phyloP scores from a whole-genome alignment of 192 early-diverging fungal species.

The Gonapodya sp. region DNA sequence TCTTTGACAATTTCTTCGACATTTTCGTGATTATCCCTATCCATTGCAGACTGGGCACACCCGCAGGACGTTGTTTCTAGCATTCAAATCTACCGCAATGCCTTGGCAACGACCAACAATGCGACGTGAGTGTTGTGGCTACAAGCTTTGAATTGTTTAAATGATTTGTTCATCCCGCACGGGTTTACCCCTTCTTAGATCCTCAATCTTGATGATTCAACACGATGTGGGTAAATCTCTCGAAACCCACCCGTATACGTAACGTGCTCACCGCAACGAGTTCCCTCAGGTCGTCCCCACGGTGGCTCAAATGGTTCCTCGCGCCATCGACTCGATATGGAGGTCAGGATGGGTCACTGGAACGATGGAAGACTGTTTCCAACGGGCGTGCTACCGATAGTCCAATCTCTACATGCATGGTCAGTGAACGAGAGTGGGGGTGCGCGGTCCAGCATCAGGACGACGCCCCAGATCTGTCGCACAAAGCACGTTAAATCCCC shows the following conservation, averaged over 20 bases:
- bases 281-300: not conserved
- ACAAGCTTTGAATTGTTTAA: too few relatives aligned
- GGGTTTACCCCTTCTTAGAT: not conserved
- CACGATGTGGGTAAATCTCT: not conserved
- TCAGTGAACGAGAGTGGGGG: not conserved
- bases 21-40: not conserved
- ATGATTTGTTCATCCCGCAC: too few relatives aligned
- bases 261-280: too few relatives aligned
- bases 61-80: not conserved
- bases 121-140: not conserved
- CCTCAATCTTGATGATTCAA: not conserved
- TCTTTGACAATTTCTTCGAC: not conserved
- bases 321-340: slow-evolving; percentile 1
- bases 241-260: not conserved
- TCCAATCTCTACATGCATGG: too few relatives aligned
- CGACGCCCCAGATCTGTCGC: too few relatives aligned
- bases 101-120: not conserved
- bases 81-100: not conserved
- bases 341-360: not conserved
- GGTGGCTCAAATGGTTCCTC: not conserved
- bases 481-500: too few relatives aligned
- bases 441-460: too few relatives aligned
- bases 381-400: not conserved
- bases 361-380: not conserved
- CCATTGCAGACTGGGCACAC: not conserved